A percentile compares a stretch with the other conserved stretches of the same genome.
Evolutionary conservation across 2,329 filamentous ascomycete genomes (phyloP).

Genomic region (Pestalotiopsis sp.): DNA sequence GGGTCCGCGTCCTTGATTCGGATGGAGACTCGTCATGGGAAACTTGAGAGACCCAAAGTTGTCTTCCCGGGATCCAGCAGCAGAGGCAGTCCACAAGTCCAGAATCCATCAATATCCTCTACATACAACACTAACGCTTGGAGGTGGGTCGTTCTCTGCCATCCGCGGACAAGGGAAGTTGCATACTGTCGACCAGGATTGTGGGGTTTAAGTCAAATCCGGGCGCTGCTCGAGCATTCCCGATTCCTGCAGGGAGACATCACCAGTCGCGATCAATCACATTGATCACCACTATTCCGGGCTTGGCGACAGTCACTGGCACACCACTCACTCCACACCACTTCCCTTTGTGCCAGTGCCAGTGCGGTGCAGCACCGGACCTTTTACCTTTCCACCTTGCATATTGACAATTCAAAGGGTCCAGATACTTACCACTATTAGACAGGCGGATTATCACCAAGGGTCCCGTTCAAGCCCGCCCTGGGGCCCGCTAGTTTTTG

Average conservation of each 20-base stretch:
- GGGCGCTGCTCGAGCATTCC: background rate
- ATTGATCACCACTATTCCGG: background rate
- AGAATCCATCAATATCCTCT: background rate
- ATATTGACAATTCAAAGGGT: background rate
- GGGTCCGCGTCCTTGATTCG: too few species aligned
- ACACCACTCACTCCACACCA: background rate
- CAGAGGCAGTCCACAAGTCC: too few species aligned
- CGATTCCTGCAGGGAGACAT: background rate
- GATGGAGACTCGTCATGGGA: too few species aligned
- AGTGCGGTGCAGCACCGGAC: too few species aligned
- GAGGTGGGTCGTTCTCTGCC: background rate
- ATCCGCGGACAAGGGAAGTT: background rate
- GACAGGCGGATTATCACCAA: background rate
- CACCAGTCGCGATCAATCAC: background rate
- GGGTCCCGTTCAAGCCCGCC: background rate
- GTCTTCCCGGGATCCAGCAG: too few species aligned
- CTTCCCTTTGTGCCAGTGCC: background rate
- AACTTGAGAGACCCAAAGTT: too few species aligned
- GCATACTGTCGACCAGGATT: background rate
- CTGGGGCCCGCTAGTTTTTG: background rate
- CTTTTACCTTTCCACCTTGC: background rate
- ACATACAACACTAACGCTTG: background rate
- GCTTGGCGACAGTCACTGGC: background rate
- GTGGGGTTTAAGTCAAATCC: background rate
- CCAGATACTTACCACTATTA: background rate